Evolutionary conservation across 2,329 filamentous ascomycete species (phyloP).

Genomic region (Fusarium chaquense): DNA sequence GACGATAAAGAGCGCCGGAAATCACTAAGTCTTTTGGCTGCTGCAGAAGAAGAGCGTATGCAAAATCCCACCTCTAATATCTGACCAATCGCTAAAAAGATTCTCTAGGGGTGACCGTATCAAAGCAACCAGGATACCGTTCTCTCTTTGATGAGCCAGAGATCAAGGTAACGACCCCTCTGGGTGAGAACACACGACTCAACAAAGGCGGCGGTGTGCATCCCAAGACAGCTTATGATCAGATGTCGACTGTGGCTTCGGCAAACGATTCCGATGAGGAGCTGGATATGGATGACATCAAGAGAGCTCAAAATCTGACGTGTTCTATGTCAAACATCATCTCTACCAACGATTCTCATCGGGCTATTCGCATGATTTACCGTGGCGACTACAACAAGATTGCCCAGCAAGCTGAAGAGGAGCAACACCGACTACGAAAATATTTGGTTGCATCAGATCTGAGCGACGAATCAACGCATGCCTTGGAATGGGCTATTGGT

Average conservation of each 20-base stretch:
- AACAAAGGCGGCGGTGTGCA: constrained; percentile 72
- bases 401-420: constrained; percentile 81
- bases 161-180: constrained; percentile 73
- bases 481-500: constrained; percentile 96
- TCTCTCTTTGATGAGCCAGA: constrained; percentile 75
- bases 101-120: constrained; percentile 63
- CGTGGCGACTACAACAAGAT: constrained; percentile 86
- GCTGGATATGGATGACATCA: constrained; percentile 85
- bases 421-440: constrained; percentile 82
- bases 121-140: constrained; percentile 63
- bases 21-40: constrained; percentile 74
- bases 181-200: constrained; percentile 69
- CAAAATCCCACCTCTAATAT: constrained; percentile 34
- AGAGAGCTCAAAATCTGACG: constrained; percentile 85
- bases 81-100: constrained; percentile 5
- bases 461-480: constrained; percentile 93
- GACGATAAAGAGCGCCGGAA: constrained; percentile 58
- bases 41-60: constrained; percentile 83
- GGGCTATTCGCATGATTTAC: constrained; percentile 89
- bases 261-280: constrained; percentile 87
- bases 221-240: constrained; percentile 86
- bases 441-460: constrained; percentile 97
- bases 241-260: constrained; percentile 66
- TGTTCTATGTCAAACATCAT: constrained; percentile 85
- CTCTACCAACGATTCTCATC: constrained; percentile 79